Conservation (phyloP, 2,329 filamentous ascomycete genomes). For the Penicillium sp. region DNA sequence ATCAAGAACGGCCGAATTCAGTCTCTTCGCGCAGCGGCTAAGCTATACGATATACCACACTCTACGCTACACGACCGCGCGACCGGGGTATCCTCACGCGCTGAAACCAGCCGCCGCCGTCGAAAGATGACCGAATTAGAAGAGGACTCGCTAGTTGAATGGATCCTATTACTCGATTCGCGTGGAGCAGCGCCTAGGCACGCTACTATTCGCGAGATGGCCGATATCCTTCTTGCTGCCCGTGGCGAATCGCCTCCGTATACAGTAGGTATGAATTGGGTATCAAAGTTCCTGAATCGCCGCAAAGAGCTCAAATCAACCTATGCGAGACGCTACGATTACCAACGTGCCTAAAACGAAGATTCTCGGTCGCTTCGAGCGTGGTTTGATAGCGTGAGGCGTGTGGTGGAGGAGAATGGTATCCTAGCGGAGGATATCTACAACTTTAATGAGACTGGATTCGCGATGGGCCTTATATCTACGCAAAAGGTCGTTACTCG, state of each 20-base stretch:
- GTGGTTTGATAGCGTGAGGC: slow-evolving; percentile 2
- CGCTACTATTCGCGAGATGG: not conserved
- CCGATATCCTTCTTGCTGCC: not conserved
- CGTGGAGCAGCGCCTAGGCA: not conserved
- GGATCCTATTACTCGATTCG: not conserved
- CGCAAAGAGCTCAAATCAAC: not conserved
- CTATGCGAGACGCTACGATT: no score
- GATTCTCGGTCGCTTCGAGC: not conserved
- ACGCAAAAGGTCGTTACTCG: no score
- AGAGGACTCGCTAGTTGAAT: not conserved
- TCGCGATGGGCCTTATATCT: no score
- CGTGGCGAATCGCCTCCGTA: not conserved
- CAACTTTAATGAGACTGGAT: no score
- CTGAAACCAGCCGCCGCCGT: not conserved
- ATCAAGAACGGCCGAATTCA: not conserved
- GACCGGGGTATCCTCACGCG: not conserved
- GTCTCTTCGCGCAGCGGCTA: not conserved
- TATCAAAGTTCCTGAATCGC: not conserved
- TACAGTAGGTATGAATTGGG: not conserved
- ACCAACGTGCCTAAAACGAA: not conserved
- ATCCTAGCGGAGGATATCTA: no score
- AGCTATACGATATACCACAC: slow-evolving; percentile 1
- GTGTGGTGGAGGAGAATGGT: not conserved
- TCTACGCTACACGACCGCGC: not conserved
- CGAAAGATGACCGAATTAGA: not conserved